Conservation (phyloP, 352 stramenopile genomes). For the Pythium scleroteichum region DNA sequence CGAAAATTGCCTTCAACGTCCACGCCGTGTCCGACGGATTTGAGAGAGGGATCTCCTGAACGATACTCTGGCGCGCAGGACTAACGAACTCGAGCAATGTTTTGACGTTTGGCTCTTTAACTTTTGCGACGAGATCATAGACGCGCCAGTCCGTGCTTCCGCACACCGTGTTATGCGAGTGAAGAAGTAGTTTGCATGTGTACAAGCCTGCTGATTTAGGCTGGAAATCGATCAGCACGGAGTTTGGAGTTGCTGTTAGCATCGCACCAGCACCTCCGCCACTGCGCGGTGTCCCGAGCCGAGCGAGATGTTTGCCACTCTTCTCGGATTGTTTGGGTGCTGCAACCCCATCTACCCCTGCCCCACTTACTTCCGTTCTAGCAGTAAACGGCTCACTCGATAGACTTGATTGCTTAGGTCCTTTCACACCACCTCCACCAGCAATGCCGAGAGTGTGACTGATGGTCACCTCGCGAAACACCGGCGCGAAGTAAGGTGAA, state of each 20-base stretch:
- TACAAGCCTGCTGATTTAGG: slow-evolving; percentile 72
- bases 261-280: slow-evolving; percentile 30
- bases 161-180: slow-evolving; percentile 57
- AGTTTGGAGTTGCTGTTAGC: slow-evolving; percentile 37
- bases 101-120: slow-evolving; percentile 85
- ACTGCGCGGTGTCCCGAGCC: slow-evolving; percentile 43
- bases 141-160: slow-evolving; percentile 79
- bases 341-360: background rate
- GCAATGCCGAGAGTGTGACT: slow-evolving; percentile 14
- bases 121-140: slow-evolving; percentile 81
- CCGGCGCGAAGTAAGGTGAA: slow-evolving; percentile 82
- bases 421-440: background rate
- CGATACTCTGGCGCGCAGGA: slow-evolving; percentile 84
- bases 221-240: slow-evolving; percentile 71
- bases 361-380: slow-evolving; percentile 14
- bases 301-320: slow-evolving; percentile 45
- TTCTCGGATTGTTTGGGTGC: slow-evolving; percentile 29
- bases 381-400: slow-evolving; percentile 7
- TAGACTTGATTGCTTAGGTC: slow-evolving; percentile 13
- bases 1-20: slow-evolving; percentile 76
- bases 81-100: slow-evolving; percentile 88
- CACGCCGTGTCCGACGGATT: slow-evolving; percentile 88
- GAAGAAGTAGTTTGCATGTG: slow-evolving; percentile 65
- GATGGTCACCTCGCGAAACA: slow-evolving; percentile 54
- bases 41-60: slow-evolving; percentile 90